Evolutionary conservation across 2,329 filamentous ascomycete species (phyloP).

Genomic region (Fusarium sulawesiense): DNA sequence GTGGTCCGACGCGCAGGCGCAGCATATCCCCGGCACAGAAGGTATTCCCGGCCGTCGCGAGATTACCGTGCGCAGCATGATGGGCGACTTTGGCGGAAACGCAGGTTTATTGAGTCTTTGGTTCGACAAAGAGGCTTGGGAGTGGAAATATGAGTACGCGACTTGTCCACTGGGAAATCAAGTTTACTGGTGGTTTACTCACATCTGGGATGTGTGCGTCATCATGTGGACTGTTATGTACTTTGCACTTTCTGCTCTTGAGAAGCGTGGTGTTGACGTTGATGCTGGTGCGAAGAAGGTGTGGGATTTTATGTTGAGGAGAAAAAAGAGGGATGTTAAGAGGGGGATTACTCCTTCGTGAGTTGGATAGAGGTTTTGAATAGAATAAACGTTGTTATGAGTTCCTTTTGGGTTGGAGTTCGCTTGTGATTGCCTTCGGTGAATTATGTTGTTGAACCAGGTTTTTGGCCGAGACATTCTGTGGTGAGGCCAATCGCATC

Average conservation of each 20-base stretch:
- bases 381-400: conserved; percentile 31
- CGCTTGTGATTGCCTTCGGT: conserved; percentile 14
- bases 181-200: conserved; percentile 94
- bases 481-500: conserved; percentile 22
- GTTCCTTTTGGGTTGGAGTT: neutral
- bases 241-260: conserved; percentile 41
- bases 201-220: conserved; percentile 74
- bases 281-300: conserved; percentile 40
- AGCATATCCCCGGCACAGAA: conserved; percentile 55
- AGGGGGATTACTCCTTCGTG: neutral
- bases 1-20: conserved; percentile 59
- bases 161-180: conserved; percentile 85
- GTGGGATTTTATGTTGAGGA: conserved; percentile 19
- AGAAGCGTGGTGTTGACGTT: conserved; percentile 51
- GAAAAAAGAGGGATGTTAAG: conserved; percentile 19
- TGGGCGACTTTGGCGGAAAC: conserved; percentile 95
- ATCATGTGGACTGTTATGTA: conserved; percentile 49
- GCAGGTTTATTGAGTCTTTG: conserved; percentile 88
- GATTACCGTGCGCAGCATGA: conserved; percentile 96
- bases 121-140: conserved; percentile 79
- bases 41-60: conserved; percentile 78
- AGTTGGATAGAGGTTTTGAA: conserved; percentile 21
- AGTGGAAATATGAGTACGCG: conserved; percentile 85
- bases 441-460: conserved; percentile 12
- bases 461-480: conserved; percentile 26